Evolutionary conservation across 305 asterid species (phyloP).

Genomic region (Solanum hybrid): DNA sequence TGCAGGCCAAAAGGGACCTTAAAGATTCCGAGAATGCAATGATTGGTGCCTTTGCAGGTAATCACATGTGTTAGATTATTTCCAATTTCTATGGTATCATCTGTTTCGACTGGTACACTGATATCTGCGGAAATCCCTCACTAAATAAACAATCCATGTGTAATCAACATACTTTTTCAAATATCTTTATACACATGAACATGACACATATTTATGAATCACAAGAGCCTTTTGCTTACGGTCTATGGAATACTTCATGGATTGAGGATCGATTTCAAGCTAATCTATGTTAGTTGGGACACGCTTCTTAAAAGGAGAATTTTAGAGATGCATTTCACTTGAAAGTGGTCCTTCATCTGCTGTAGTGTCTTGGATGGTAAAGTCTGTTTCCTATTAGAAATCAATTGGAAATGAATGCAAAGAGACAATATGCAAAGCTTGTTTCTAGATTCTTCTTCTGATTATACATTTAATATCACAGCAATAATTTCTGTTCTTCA

Average conservation of each 20-base stretch:
- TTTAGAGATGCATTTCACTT: not conserved
- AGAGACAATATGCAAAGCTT: not conserved
- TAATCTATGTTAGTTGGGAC: not conserved
- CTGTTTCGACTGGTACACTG: not conserved
- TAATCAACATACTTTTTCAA: not conserved
- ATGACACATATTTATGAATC: not conserved
- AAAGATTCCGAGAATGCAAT: conserved; percentile 58
- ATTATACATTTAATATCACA: not conserved
- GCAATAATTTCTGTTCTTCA: not conserved
- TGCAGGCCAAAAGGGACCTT: conserved; percentile 59
- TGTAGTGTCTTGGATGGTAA: not conserved
- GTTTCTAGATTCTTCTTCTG: not conserved
- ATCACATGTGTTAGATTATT: not conserved
- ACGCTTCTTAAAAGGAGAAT: not conserved
- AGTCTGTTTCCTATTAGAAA: not conserved
- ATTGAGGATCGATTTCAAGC: not conserved
- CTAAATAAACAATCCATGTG: not conserved
- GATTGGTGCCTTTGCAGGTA: conserved; percentile 71
- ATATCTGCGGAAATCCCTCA: not conserved
- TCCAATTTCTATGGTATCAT: not conserved
- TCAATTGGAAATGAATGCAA: not conserved
- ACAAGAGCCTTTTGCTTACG: not conserved
- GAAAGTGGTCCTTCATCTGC: not conserved
- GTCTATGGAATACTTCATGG: not conserved
- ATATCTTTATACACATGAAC: not conserved